Percentiles rank a stretch among this genome's conserved stretches.
Evolutionary conservation across 768 basidiomycete genomes (phyloP).

Genomic region (Auriscalpium vulgare): DNA sequence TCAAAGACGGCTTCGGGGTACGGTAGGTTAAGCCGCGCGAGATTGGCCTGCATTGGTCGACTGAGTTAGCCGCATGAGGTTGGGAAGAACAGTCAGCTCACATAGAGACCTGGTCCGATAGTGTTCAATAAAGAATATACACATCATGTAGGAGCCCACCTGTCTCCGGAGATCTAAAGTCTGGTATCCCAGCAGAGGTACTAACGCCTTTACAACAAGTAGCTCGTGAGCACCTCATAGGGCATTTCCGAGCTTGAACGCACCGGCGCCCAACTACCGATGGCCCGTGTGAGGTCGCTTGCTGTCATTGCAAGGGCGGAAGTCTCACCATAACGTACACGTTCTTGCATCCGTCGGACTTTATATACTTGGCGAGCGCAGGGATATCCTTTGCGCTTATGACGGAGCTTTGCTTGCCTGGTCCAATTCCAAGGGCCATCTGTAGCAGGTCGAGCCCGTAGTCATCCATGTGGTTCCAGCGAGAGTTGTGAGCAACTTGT

Average conservation of each 20-base stretch:
- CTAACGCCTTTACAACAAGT: constrained; percentile 45
- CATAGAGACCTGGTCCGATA: constrained; percentile 41
- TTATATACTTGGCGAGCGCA: constrained; percentile 22
- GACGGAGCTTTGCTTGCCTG: neutral
- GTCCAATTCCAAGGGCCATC: neutral
- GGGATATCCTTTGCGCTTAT: constrained; percentile 9
- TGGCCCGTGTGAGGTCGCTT: neutral
- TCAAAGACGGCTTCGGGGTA: constrained; percentile 95
- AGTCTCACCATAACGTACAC: constrained; percentile 23
- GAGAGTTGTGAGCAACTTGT: too few relatives aligned
- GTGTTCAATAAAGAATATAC: neutral
- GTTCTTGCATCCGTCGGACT: constrained; percentile 21
- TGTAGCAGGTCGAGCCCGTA: constrained; percentile 1
- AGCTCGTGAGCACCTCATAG: neutral
- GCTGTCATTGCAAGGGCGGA: neutral
- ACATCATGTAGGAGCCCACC: constrained; percentile 35
- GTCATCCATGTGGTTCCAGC: constrained; percentile 2
- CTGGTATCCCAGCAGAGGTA: constrained; percentile 80
- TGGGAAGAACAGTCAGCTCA: constrained; percentile 20
- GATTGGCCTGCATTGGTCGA: constrained; percentile 49
- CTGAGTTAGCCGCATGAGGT: neutral
- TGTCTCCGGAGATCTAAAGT: constrained; percentile 82
- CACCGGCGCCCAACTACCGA: constrained; percentile 15
- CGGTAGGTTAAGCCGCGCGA: constrained; percentile 72
- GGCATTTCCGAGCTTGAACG: neutral